Percentiles rank a stretch among this genome's conserved stretches.
phyloP scores from a whole-genome alignment of 164 flowering plant genomes.

The grape (Vitis vinifera) region DNA sequence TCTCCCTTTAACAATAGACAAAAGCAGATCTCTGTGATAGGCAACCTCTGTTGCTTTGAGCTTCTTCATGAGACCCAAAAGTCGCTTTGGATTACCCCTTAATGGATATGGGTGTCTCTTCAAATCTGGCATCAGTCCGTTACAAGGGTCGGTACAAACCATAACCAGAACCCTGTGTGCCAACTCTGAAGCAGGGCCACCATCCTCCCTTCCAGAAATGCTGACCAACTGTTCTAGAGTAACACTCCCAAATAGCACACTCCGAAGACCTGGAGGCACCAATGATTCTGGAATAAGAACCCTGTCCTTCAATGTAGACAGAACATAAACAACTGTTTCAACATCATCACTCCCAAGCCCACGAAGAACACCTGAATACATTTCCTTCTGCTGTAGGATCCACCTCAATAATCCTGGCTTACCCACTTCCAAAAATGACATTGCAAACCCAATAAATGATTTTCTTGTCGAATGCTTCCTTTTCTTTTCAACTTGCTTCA shows the following conservation, averaged over 20 bases:
- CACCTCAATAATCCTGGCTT: slow-evolving; percentile 79
- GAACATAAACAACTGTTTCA: slow-evolving; percentile 61
- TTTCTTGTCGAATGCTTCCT: slow-evolving; percentile 49
- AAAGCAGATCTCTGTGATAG: slow-evolving; percentile 68
- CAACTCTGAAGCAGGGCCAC: slow-evolving; percentile 48
- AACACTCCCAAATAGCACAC: slow-evolving; percentile 92
- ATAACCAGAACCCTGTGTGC: slow-evolving; percentile 61
- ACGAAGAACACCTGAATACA: slow-evolving; percentile 79
- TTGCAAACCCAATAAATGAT: slow-evolving; percentile 75
- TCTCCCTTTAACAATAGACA: slow-evolving; percentile 69
- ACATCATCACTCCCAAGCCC: slow-evolving; percentile 81
- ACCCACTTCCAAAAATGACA: slow-evolving; percentile 91
- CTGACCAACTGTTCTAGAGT: slow-evolving; percentile 67
- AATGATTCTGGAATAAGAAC: slow-evolving; percentile 67
- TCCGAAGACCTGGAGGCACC: slow-evolving; percentile 79
- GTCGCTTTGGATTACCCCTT: slow-evolving; percentile 71
- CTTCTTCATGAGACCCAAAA: slow-evolving; percentile 84
- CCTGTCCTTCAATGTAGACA: slow-evolving; percentile 67
- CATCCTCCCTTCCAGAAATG: slow-evolving; percentile 57
- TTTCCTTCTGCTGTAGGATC: slow-evolving; percentile 77
- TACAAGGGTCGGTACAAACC: slow-evolving; percentile 84
- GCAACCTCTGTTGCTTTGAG: slow-evolving; percentile 66
- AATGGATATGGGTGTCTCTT: slow-evolving; percentile 43
- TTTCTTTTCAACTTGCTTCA: slow-evolving; percentile 33
- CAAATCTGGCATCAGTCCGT: slow-evolving; percentile 89